These are phyloP conservation scores for Ceratobasidium sp. DNA, from an alignment of 1,284 basidiomycete species.

Conservation along the genomic window DNA sequence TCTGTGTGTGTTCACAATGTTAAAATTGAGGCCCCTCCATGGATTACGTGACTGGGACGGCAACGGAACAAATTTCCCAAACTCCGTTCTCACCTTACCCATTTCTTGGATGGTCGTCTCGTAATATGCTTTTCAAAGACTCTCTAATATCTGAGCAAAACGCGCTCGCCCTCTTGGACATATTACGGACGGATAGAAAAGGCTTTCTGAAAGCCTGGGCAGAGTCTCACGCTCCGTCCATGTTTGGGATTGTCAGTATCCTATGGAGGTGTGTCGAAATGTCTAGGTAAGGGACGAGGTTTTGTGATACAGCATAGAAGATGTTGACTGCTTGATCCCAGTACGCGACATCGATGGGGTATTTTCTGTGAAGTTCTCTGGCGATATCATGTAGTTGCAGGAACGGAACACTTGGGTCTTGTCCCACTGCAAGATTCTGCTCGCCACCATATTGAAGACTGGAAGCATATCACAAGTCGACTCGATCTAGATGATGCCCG, in stretches of 20 bases:
- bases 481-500: constrained; percentile 21
- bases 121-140: background rate
- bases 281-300: background rate
- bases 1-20: too few species aligned
- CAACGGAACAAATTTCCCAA: too few species aligned
- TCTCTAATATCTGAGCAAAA: background rate
- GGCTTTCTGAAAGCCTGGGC: constrained; percentile 17
- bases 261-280: constrained; percentile 8
- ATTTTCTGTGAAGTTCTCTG: background rate
- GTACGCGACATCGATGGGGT: background rate
- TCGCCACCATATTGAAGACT: background rate
- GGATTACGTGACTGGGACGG: too few species aligned
- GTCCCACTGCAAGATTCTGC: too few species aligned
- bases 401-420: background rate
- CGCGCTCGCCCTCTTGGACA: background rate
- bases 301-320: background rate
- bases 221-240: background rate
- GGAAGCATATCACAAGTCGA: too few species aligned
- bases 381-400: constrained; percentile 6
- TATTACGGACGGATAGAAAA: constrained; percentile 6
- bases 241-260: background rate
- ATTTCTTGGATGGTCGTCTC: background rate
- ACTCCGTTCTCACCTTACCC: background rate
- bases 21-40: too few species aligned
- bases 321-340: background rate